A percentile compares a stretch with the other conserved stretches of the same genome.
Conservation (phyloP, 139 green algal species). For the Chlamydomonas sphaeroides region DNA sequence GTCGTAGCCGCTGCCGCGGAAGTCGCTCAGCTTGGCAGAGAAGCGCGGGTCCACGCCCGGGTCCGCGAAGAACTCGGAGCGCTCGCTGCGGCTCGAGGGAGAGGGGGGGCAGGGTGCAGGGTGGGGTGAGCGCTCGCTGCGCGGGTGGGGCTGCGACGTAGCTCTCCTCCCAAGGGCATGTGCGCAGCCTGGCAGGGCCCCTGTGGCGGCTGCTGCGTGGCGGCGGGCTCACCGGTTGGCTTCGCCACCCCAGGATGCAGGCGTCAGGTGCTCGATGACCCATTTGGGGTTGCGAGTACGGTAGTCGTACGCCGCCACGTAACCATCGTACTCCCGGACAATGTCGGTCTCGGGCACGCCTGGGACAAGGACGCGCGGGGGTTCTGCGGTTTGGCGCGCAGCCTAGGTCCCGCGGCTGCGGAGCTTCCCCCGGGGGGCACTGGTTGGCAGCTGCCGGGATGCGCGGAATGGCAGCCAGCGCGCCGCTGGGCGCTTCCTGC, state of each 20-base stretch:
- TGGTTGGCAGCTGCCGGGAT: too few relatives aligned
- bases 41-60: constrained; percentile 72
- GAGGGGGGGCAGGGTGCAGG: not conserved
- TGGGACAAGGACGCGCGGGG: too few relatives aligned
- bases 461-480: too few relatives aligned
- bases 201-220: not conserved
- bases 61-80: constrained; percentile 77
- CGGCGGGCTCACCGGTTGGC: constrained; percentile 64
- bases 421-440: too few relatives aligned
- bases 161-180: too few relatives aligned
- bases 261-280: constrained; percentile 79
- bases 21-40: constrained; percentile 80
- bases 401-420: too few relatives aligned
- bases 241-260: constrained; percentile 42
- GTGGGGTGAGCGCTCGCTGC: not conserved
- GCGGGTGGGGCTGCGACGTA: too few relatives aligned
- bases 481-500: too few relatives aligned
- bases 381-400: too few relatives aligned
- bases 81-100: not conserved
- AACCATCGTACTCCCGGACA: constrained; percentile 65
- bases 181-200: not conserved
- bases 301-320: constrained; percentile 72
- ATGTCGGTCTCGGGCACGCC: constrained; percentile 51
- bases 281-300: constrained; percentile 81
- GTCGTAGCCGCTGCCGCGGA: constrained; percentile 85